A percentile compares a stretch with the other conserved stretches of the same genome.
phyloP scores from a whole-genome alignment of 2,329 filamentous ascomycete species.

The Colletotrichum sp. region DNA sequence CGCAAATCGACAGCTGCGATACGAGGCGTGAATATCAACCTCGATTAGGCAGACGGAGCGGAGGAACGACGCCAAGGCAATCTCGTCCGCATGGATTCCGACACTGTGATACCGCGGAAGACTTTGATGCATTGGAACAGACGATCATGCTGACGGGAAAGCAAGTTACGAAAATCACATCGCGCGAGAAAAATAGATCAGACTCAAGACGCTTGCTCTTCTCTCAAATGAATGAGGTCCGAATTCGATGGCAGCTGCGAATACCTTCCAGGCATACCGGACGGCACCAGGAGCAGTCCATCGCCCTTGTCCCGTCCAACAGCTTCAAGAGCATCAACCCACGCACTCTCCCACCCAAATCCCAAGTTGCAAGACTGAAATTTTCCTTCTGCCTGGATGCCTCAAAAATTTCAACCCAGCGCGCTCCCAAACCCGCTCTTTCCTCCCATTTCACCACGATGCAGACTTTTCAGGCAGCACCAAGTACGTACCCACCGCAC shows the following conservation, averaged over 20 bases:
- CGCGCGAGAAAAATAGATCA: too few species aligned
- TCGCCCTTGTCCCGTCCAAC: too few species aligned
- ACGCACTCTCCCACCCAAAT: background rate
- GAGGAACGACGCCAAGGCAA: background rate
- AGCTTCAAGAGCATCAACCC: background rate
- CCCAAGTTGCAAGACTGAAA: background rate
- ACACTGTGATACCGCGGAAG: background rate
- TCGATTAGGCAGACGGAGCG: background rate
- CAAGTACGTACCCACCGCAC: background rate
- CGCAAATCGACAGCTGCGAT: background rate
- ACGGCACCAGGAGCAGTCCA: too few species aligned
- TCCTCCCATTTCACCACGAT: background rate
- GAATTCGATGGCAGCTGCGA: background rate
- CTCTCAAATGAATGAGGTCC: too few species aligned
- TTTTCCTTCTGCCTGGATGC: background rate
- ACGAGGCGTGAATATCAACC: accelerated
- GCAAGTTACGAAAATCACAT: too few species aligned
- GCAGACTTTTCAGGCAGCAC: background rate
- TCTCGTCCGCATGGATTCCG: background rate
- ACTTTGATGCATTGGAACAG: background rate
- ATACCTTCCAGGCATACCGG: too few species aligned
- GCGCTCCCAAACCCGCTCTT: background rate
- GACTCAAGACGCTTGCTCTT: background rate
- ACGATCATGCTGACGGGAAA: too few species aligned
- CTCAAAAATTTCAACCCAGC: background rate